A percentile compares a stretch with the other conserved stretches of the same genome.
Conservation (phyloP, 1,139 yeast genomes). For the Arxiozyma heterogenica region DNA sequence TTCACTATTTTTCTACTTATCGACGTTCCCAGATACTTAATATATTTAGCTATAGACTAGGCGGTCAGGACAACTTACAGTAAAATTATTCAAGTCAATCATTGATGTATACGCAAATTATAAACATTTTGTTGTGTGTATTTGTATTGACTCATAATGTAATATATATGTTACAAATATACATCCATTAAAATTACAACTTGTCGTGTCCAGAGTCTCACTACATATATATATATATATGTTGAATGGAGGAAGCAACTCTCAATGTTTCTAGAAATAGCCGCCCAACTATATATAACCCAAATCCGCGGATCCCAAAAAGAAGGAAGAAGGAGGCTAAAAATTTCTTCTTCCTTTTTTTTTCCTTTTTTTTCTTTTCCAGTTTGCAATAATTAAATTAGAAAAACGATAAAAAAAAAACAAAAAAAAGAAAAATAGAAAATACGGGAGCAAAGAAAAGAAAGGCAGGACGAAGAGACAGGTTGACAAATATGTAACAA, state of each 20-base stretch:
- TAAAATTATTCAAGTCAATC: not conserved
- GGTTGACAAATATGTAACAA: not conserved
- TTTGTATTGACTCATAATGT: too few species aligned
- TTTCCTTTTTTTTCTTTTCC: too few species aligned
- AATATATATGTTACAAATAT: too few species aligned
- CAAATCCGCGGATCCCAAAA: not conserved
- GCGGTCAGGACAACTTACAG: not conserved
- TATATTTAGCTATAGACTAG: not conserved
- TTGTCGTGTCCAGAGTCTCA: not conserved
- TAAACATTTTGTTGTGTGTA: too few species aligned
- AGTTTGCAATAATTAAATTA: too few species aligned
- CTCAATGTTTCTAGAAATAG: not conserved
- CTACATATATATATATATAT: not conserved
- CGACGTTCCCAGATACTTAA: not conserved
- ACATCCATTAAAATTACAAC: too few species aligned
- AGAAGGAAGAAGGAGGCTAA: not conserved
- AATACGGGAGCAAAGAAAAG: not conserved
- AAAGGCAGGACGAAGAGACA: not conserved
- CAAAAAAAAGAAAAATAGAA: too few species aligned
- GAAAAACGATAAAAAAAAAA: too few species aligned
- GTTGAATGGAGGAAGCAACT: not conserved
- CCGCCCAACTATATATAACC: not conserved
- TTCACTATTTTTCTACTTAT: not conserved
- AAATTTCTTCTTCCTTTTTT: not conserved
- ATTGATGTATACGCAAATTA: not conserved